These are phyloP conservation scores for Salix brachista DNA, from an alignment of 345 rosid genomes.

Conservation along the genomic window DNA sequence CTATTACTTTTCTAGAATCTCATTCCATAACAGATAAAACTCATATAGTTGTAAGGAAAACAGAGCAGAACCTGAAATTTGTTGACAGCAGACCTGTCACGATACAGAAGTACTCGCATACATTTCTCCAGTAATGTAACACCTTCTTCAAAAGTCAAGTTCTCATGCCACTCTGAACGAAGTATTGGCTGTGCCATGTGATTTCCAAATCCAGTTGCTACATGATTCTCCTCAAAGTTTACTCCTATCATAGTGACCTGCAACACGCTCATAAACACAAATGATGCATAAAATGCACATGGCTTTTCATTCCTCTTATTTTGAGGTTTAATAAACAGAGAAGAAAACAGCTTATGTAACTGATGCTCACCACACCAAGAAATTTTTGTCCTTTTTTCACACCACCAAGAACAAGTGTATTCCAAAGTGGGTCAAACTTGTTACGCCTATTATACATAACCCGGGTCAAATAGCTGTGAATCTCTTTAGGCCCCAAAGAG, in stretches of 20 bases:
- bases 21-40: background rate
- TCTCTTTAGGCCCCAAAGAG: slow-evolving; percentile 98
- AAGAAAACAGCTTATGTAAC: background rate
- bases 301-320: background rate
- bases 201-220: slow-evolving; percentile 96
- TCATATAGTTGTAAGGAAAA: background rate
- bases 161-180: slow-evolving; percentile 87
- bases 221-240: slow-evolving; percentile 82
- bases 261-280: slow-evolving; percentile 2
- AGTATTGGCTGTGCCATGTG: slow-evolving; percentile 96
- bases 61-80: slow-evolving; percentile 74
- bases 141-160: slow-evolving; percentile 89
- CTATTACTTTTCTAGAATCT: background rate
- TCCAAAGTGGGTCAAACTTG: slow-evolving; percentile 96
- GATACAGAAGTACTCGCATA: slow-evolving; percentile 95
- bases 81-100: slow-evolving; percentile 94
- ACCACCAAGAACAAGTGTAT: slow-evolving; percentile 94
- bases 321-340: background rate
- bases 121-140: slow-evolving; percentile 90
- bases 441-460: slow-evolving; percentile 96
- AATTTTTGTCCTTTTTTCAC: slow-evolving; percentile 88
- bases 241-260: slow-evolving; percentile 97
- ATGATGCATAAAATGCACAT: background rate
- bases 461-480: slow-evolving; percentile 88
- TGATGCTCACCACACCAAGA: slow-evolving; percentile 72